phyloP scores from a whole-genome alignment of 2,329 filamentous ascomycete species.

The Rhexocercosporidium sp. region DNA sequence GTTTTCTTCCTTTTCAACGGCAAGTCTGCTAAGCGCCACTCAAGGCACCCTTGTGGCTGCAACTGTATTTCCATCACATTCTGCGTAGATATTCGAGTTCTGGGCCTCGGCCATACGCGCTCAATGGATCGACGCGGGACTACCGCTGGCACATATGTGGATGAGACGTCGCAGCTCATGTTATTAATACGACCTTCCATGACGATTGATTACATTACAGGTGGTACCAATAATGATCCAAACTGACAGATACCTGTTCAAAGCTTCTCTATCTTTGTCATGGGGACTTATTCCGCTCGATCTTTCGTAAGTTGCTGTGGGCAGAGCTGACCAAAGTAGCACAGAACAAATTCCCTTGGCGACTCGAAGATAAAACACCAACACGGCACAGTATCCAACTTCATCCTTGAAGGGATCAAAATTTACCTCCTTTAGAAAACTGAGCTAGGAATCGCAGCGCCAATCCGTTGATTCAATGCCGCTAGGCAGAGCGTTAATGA shows the following conservation, averaged over 20 bases:
- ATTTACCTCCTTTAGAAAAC: neutral
- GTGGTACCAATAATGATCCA: neutral
- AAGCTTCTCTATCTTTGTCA: neutral
- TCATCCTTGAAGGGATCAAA: neutral
- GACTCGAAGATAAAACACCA: neutral
- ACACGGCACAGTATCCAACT: neutral
- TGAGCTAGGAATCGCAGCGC: neutral
- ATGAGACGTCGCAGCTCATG: neutral
- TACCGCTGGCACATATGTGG: neutral
- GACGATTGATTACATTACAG: neutral
- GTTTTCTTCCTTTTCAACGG: neutral
- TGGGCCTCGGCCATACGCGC: neutral
- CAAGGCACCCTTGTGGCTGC: neutral
- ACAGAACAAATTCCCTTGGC: neutral
- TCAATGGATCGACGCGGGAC: neutral
- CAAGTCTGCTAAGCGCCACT: neutral
- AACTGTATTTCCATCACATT: neutral
- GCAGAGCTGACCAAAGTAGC: neutral
- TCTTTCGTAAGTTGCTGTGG: neutral
- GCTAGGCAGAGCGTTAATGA: neutral
- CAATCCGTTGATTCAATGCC: neutral
- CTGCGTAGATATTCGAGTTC: neutral
- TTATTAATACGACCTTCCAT: neutral
- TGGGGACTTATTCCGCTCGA: neutral
- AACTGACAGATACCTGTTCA: neutral